A percentile compares a stretch with the other conserved stretches of the same genome.
Conservation (phyloP, 1,284 basidiomycete genomes). For the Pisolithus thermaeus region DNA sequence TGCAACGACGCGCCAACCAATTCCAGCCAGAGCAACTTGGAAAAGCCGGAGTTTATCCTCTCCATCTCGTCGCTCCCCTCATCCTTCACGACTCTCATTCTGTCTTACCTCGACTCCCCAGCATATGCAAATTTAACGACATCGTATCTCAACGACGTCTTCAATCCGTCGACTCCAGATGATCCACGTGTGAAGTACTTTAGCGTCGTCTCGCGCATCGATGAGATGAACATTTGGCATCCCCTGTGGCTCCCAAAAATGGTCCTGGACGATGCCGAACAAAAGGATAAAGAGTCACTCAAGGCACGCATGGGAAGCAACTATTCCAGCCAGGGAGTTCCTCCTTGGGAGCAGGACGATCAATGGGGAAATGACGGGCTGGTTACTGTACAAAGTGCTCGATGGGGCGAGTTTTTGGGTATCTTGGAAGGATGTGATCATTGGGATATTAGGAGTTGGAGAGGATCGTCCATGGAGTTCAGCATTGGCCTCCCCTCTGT, state of each 20-base stretch:
- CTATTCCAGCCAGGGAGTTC: constrained; percentile 3
- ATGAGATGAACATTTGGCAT: constrained; percentile 78
- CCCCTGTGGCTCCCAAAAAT: constrained; percentile 97
- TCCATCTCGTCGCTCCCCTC: constrained; percentile 62
- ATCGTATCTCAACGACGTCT: constrained; percentile 75
- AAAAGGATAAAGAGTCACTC: constrained; percentile 40
- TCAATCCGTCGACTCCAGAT: constrained; percentile 91
- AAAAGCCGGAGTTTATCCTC: constrained; percentile 28
- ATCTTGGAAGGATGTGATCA: constrained; percentile 90
- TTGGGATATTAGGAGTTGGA: constrained; percentile 90
- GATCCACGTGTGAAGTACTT: constrained; percentile 86
- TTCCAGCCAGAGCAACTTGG: constrained; percentile 25
- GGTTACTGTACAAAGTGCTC: constrained; percentile 83
- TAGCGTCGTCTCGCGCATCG: constrained; percentile 78
- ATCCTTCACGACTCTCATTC: constrained; percentile 81
- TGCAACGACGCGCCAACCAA: constrained; percentile 2
- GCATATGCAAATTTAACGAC: constrained; percentile 96
- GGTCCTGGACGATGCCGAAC: constrained; percentile 80
- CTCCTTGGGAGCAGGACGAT: constrained; percentile 41
- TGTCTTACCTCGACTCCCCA: constrained; percentile 93
- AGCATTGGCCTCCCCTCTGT: constrained; percentile 54
- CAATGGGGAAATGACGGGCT: constrained; percentile 94
- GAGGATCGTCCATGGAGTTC: constrained; percentile 52
- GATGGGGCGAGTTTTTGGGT: constrained; percentile 93
- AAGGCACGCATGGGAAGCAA: constrained; percentile 20